Evolutionary conservation across 2,329 filamentous ascomycete genomes (phyloP).

Genomic region (Penicillium sp.): DNA sequence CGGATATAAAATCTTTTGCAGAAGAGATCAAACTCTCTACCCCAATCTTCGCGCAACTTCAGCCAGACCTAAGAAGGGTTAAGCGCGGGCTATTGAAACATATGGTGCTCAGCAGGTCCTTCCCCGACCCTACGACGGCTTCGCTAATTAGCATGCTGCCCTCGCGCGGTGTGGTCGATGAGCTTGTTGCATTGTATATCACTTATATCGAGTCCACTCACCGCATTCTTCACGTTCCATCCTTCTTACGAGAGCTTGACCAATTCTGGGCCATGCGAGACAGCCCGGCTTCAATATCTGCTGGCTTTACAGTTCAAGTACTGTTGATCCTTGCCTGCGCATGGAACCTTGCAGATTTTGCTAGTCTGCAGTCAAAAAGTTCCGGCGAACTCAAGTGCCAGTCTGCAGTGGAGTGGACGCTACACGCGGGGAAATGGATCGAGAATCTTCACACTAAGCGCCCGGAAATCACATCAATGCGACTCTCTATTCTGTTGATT

Average conservation of each 20-base stretch:
- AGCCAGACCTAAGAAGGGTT: conserved; percentile 33
- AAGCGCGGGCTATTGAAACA: conserved; percentile 33
- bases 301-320: conserved; percentile 36
- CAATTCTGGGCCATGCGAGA: conserved; percentile 34
- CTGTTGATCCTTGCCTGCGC: conserved; percentile 39
- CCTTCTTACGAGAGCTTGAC: conserved; percentile 40
- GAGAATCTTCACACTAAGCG: conserved; percentile 68
- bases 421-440: conserved; percentile 84
- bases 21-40: conserved; percentile 38
- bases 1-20: conserved; percentile 37
- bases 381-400: conserved; percentile 27
- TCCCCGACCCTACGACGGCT: conserved; percentile 29
- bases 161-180: conserved; percentile 34
- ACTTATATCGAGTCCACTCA: conserved; percentile 41
- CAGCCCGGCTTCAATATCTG: conserved; percentile 26
- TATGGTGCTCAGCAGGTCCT: conserved; percentile 28
- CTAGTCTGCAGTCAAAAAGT: conserved; percentile 29
- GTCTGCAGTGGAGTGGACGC: conserved; percentile 65
- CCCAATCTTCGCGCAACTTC: conserved; percentile 34
- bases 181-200: conserved; percentile 39
- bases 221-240: conserved; percentile 41
- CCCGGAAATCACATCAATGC: conserved; percentile 49
- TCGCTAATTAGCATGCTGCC: conserved; percentile 37
- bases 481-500: conserved; percentile 51
- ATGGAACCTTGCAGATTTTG: conserved; percentile 36